Evolutionary conservation across 2,329 filamentous ascomycete species (phyloP).

Genomic region (Monosporascus sp.): DNA sequence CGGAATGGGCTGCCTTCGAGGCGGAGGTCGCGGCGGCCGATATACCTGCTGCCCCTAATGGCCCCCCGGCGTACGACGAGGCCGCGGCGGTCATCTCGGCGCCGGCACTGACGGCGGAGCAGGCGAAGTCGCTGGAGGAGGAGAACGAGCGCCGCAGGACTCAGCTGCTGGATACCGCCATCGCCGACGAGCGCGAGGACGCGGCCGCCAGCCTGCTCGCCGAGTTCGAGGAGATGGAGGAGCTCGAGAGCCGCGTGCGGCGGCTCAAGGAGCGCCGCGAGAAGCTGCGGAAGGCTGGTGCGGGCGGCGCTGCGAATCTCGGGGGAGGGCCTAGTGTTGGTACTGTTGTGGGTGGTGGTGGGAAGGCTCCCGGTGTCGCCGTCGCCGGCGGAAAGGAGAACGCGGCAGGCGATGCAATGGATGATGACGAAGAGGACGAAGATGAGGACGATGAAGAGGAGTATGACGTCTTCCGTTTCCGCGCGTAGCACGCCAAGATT

Average conservation of each 20-base stretch:
- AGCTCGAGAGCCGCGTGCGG: constrained; percentile 66
- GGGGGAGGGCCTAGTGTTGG: background rate
- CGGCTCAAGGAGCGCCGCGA: constrained; percentile 67
- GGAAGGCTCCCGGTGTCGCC: background rate
- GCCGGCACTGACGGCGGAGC: constrained; percentile 59
- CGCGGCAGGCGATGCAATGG: background rate
- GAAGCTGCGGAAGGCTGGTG: constrained; percentile 44
- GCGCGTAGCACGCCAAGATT: background rate
- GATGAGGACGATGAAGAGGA: background rate
- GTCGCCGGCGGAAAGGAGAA: background rate
- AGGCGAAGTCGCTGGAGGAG: constrained; percentile 48
- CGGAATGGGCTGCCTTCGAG: constrained; percentile 84
- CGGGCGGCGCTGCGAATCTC: background rate
- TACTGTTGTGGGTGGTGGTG: background rate
- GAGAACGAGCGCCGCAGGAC: constrained; percentile 46
- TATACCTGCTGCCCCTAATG: constrained; percentile 9
- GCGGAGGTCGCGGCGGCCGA: constrained; percentile 61
- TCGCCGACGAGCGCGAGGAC: constrained; percentile 69
- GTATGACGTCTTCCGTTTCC: background rate
- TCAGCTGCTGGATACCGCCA: constrained; percentile 45
- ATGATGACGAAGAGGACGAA: background rate
- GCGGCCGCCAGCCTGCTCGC: constrained; percentile 66
- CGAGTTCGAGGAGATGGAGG: constrained; percentile 80
- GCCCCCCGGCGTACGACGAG: constrained; percentile 23
- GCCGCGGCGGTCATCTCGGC: constrained; percentile 66